phyloP scores from a whole-genome alignment of 495 filamentous ascomycete species.

The Astrocystis sublimbata region DNA sequence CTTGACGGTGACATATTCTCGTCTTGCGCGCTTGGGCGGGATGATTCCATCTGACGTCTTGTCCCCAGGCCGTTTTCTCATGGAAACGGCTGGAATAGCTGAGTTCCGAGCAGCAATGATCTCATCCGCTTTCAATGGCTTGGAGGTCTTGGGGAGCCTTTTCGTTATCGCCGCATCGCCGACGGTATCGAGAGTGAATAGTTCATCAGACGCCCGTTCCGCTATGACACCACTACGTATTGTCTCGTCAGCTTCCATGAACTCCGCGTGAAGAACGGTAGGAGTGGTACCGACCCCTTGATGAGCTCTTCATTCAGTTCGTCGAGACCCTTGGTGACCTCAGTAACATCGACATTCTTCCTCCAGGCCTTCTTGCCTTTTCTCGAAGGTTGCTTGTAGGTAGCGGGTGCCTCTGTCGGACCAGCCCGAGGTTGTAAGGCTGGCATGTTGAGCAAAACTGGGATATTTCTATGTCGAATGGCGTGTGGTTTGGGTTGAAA shows the following conservation, averaged over 20 bases:
- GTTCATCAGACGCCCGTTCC: conserved; percentile 71
- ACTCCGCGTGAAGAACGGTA: background rate
- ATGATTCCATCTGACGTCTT: conserved; percentile 65
- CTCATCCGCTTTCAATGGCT: conserved; percentile 82
- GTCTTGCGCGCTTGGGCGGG: conserved; percentile 69
- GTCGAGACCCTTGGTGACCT: conserved; percentile 81
- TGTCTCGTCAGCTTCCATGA: conserved; percentile 24
- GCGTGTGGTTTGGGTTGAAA: background rate
- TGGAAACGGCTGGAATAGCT: conserved; percentile 71
- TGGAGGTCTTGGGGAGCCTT: conserved; percentile 60
- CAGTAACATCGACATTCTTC: conserved; percentile 92
- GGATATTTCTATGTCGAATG: background rate
- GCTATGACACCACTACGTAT: conserved; percentile 71
- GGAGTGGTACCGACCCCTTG: conserved; percentile 65
- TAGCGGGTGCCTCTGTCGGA: conserved; percentile 46
- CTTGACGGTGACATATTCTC: conserved; percentile 74
- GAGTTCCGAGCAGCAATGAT: conserved; percentile 79
- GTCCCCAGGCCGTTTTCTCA: conserved; percentile 67
- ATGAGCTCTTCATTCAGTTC: conserved; percentile 83
- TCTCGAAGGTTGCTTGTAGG: conserved; percentile 79
- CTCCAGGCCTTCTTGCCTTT: conserved; percentile 99
- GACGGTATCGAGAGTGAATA: conserved; percentile 80
- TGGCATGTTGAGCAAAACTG: conserved; percentile 28
- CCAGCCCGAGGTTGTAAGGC: conserved; percentile 33
- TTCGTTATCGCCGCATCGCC: conserved; percentile 64